Base-by-base conservation (phyloP, 2,329 filamentous ascomycete species). In the Emmonsiellopsis sp. region DNA sequence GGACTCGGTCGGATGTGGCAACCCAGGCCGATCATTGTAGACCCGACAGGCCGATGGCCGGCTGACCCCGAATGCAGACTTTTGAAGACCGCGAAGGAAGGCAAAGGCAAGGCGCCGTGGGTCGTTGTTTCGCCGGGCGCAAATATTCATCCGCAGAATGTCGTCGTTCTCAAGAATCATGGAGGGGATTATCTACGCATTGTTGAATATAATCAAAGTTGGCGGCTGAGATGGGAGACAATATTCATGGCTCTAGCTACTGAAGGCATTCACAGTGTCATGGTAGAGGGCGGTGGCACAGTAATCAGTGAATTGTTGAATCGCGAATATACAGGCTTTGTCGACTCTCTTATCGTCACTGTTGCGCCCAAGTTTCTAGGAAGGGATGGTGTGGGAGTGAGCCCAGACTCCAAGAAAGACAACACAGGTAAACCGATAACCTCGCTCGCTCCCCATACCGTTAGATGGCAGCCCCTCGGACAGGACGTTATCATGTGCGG, bases 301-400 rank as follows among this genome's bases (percentile, higher is more conserved):
- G 83, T 96, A 35, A 89, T 97, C 65, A 94, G 93, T 65, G 81
- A 86, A 38, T 71, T 97, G 15, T 76, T 97, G n/a, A 75, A 79
- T 40, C 76, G 80, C 2, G 73, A 74, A 31, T 81, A 83, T 62
- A 74, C 81, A 13, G 62, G 67, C n/a, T 72, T 90, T 7, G 76
- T 95, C 42, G 80, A 89, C 64, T 85, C 85, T 2, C 84, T 95
- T 48, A 86, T 97, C 62, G 78, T 96, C 54, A 96, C 92, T 0
- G 83, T 96, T 63, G 90, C 92, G 2, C 92, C 92, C 7, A 89
- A 84, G 0, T 97, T 89, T 81, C 76, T 97, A n/a, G 92, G 92
- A 1, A 77, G 80, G 55, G 89, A 87, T 2, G 89, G 89, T 7
- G 87, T 96, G 8, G 77, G 83, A 9, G 88, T 95, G 2, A 85